phyloP scores from a whole-genome alignment of 169 alveolate species.

The Perkinsus olseni region DNA sequence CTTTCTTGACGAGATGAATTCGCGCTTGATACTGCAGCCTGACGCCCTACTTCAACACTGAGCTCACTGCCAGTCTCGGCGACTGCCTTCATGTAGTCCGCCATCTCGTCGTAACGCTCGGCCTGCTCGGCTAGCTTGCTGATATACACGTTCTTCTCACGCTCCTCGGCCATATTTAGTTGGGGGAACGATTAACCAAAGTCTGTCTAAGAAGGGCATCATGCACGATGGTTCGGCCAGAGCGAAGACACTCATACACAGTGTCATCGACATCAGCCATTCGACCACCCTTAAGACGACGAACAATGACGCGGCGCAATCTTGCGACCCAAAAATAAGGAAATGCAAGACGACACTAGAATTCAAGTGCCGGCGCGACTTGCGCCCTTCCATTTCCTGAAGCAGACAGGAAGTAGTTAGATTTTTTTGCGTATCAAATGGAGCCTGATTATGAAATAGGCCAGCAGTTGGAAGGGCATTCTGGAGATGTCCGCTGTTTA shows the following conservation, averaged over 20 bases:
- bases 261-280: no score
- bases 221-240: no score
- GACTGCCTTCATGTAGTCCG: slow-evolving; percentile 37
- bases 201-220: background rate
- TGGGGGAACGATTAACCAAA: background rate
- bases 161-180: background rate
- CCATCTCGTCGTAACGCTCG: slow-evolving; percentile 98
- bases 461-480: background rate
- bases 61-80: background rate
- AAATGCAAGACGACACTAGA: background rate
- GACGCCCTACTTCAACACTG: background rate
- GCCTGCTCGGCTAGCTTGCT: slow-evolving; percentile 98
- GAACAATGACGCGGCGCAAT: background rate
- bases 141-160: background rate
- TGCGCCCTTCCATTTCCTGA: background rate
- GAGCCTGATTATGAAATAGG: background rate
- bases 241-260: no score
- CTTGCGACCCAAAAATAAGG: background rate
- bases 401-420: background rate
- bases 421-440: background rate
- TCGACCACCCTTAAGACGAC: no score
- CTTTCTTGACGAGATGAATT: no score
- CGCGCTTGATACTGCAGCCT: no score
- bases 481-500: background rate
- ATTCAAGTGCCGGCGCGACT: background rate